These are phyloP conservation scores for Coccomyxa sp. DNA, from an alignment of 139 green algal species.

Conservation along the genomic window DNA sequence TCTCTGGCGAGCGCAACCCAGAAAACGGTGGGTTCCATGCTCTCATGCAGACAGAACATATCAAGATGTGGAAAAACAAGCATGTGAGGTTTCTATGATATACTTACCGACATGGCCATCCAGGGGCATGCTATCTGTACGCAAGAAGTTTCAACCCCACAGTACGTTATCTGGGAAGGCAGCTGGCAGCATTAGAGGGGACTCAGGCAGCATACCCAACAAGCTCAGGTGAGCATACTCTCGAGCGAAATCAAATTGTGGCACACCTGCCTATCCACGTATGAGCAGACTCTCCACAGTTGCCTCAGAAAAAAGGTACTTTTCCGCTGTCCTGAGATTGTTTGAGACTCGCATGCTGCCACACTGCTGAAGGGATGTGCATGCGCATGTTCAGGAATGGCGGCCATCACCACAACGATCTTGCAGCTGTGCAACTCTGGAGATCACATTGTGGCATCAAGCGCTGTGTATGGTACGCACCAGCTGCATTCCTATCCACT, in stretches of 20 bases:
- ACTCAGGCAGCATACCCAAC: constrained; percentile 57
- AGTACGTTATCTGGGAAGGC: constrained; percentile 41
- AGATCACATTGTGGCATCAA: constrained; percentile 63
- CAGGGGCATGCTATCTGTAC: constrained; percentile 31
- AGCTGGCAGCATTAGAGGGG: constrained; percentile 68
- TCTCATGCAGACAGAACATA: no score
- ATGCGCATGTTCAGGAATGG: constrained; percentile 47
- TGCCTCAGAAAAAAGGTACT: no score
- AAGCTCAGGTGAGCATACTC: constrained; percentile 31
- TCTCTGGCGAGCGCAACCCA: constrained; percentile 28
- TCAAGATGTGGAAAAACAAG: no score
- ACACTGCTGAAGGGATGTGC: no score
- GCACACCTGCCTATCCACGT: no score
- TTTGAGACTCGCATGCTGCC: no score
- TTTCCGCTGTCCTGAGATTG: no score
- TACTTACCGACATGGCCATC: neutral
- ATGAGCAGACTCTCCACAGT: no score
- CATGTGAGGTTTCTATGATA: no score
- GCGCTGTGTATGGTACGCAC: constrained; percentile 45
- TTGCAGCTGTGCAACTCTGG: constrained; percentile 58
- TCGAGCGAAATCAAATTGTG: no score
- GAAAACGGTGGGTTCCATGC: constrained; percentile 6
- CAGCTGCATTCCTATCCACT: no score
- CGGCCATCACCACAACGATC: constrained; percentile 56
- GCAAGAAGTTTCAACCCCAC: constrained; percentile 62